These are phyloP conservation scores for Calonectria pauciramosa DNA, from an alignment of 2,329 filamentous ascomycete species.

Conservation along the genomic window DNA sequence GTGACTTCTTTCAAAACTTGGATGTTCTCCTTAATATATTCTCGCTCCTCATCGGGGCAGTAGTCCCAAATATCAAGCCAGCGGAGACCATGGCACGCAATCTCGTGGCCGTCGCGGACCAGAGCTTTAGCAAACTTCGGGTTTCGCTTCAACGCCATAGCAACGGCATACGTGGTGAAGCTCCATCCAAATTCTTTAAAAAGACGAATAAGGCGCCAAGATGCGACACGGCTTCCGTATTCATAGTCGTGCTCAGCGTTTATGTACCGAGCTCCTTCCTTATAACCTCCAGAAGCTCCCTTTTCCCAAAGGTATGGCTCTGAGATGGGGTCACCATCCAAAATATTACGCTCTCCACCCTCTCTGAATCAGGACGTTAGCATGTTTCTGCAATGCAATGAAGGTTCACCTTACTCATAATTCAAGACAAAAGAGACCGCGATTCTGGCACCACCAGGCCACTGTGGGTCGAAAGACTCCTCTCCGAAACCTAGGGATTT, in stretches of 20 bases:
- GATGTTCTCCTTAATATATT: slow-evolving; percentile 53
- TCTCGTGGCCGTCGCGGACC: slow-evolving; percentile 56
- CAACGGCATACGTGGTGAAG: slow-evolving; percentile 58
- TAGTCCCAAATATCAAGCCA: slow-evolving; percentile 60
- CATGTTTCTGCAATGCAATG: neutral
- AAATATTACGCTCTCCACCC: neutral
- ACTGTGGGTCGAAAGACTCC: neutral
- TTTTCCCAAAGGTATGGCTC: slow-evolving; percentile 14
- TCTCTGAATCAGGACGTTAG: neutral
- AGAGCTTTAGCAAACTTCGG: slow-evolving; percentile 55
- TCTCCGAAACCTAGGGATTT: neutral
- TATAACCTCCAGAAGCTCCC: neutral
- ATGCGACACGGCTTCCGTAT: slow-evolving; percentile 29
- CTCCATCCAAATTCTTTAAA: slow-evolving; percentile 58
- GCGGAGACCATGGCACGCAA: slow-evolving; percentile 56
- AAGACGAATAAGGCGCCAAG: slow-evolving; percentile 56
- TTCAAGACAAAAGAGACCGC: slow-evolving; percentile 4
- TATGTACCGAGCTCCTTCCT: slow-evolving; percentile 9
- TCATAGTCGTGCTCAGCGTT: slow-evolving; percentile 13
- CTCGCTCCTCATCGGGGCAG: slow-evolving; percentile 52
- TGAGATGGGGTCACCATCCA: slow-evolving; percentile 1
- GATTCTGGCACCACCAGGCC: neutral
- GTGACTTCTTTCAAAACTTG: neutral
- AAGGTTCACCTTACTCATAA: neutral
- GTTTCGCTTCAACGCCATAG: slow-evolving; percentile 56